Evolutionary conservation across 768 basidiomycete genomes (phyloP).

Genomic region (Dioszegia crocea): DNA sequence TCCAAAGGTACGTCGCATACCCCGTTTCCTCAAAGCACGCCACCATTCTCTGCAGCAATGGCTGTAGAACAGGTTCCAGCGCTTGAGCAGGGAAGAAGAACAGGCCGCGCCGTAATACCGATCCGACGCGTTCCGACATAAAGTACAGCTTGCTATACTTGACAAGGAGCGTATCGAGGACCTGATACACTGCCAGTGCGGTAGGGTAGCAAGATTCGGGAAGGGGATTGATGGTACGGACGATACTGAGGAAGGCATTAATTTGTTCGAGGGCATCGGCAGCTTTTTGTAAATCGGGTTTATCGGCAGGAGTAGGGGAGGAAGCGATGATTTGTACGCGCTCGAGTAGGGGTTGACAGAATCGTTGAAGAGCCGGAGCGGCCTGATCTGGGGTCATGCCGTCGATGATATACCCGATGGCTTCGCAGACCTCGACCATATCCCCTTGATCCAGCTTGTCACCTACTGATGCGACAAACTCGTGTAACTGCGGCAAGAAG

Average conservation of each 20-base stretch:
- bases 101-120: conserved; percentile 77
- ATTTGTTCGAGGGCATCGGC: conserved; percentile 84
- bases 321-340: conserved; percentile 64
- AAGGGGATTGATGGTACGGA: conserved; percentile 73
- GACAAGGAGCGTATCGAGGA: conserved; percentile 73
- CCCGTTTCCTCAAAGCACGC: conserved; percentile 73
- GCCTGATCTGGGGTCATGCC: conserved; percentile 88
- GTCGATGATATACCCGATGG: conserved; percentile 89
- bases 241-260: conserved; percentile 81
- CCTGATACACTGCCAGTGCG: conserved; percentile 71
- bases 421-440: conserved; percentile 86
- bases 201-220: conserved; percentile 74
- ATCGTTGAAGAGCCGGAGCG: conserved; percentile 77
- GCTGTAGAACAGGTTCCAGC: conserved; percentile 64
- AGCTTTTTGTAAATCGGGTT: conserved; percentile 66
- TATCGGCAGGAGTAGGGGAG: conserved; percentile 59
- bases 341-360: conserved; percentile 76
- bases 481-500: conserved; percentile 84
- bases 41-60: conserved; percentile 71
- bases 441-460: conserved; percentile 78
- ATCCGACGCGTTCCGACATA: conserved; percentile 75
- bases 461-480: conserved; percentile 76
- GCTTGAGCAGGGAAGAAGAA: conserved; percentile 67
- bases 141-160: conserved; percentile 73
- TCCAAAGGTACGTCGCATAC: conserved; percentile 86